Percentiles rank a stretch among this genome's conserved stretches.
Conservation (phyloP, 495 filamentous ascomycete genomes). For the Paragyromitra xinjiangensis region DNA sequence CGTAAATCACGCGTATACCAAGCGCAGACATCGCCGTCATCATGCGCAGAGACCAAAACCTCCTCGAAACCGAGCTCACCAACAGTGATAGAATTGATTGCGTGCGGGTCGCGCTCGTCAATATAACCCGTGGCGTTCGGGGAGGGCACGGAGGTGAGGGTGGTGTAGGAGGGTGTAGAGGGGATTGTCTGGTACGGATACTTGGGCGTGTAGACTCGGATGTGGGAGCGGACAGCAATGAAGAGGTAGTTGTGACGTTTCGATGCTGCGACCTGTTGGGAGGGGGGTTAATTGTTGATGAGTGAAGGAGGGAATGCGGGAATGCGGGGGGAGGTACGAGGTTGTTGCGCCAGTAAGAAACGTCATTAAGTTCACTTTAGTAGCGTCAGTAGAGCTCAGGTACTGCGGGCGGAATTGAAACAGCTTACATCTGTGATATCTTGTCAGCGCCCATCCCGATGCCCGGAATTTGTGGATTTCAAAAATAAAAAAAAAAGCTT, state of each 20-base stretch:
- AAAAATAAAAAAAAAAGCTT: conserved; percentile 8
- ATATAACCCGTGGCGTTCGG: conserved; percentile 65
- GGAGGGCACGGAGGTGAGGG: conserved; percentile 70
- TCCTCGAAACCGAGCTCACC: conserved; percentile 84
- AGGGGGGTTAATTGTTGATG: neutral
- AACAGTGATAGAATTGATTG: conserved; percentile 79
- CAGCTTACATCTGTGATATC: conserved; percentile 45
- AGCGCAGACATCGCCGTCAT: conserved; percentile 88
- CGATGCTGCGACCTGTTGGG: conserved; percentile 51
- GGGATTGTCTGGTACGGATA: conserved; percentile 73
- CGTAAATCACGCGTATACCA: conserved; percentile 70
- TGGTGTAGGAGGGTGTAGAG: conserved; percentile 66
- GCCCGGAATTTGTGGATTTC: neutral
- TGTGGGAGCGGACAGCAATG: conserved; percentile 73
- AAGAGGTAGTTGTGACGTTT: conserved; percentile 63
- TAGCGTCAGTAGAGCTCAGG: conserved; percentile 31
- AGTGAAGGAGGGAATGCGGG: neutral
- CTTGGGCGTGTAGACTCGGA: conserved; percentile 77
- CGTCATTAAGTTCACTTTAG: conserved; percentile 49
- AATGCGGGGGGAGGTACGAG: conserved; percentile 32
- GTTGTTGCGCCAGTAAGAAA: conserved; percentile 56
- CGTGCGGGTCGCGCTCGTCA: conserved; percentile 68
- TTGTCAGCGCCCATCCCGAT: conserved; percentile 33
- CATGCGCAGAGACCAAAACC: conserved; percentile 76
- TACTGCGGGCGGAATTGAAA: conserved; percentile 40